Base-by-base conservation (phyloP, 805 yeast species). In the Starmerella powellii region DNA sequence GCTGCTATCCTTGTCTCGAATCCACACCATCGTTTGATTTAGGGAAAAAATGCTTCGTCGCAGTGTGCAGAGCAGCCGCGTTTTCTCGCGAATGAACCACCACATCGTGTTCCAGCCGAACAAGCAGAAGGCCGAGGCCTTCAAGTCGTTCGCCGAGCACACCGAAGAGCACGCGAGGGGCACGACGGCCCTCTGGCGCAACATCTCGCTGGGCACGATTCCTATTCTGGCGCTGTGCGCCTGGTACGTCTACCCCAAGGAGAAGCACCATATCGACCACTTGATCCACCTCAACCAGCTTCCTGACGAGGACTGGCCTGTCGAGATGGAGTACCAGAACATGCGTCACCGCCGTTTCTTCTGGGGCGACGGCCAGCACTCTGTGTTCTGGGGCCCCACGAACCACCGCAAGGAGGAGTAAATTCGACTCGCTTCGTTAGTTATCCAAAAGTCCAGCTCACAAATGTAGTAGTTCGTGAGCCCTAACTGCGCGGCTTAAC, bases 331-430 rank as follows among this genome's bases (percentile, higher is more conserved):
- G 57, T 91, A 76, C 76, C 87, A 80, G 73, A 91, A 91, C 74
- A 64, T 86, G 56, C 84, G 97, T 76, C 62, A 64, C 61, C 79
- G 76, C 64, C 78, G 81, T 47, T 88, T 75, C 75, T 88, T 86
- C 80, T 91, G 97, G 97, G 98, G 98, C 62, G 88, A 91, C 62
- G 97, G 98, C 63, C 95, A 87, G 73, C 78, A 83, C 75, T 85
- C 97, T 50, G 69, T 80, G 62, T 91, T 91, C 81, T 91, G 98
- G 98, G 85, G 85, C 72, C 81, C 76, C 58, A 74, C 82, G 61
- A 88, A 88, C 82, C 84, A 94, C 74, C 83, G 83, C 71, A 49
- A 39, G 42, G 32, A 37, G 34, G 45, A 45, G 19, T 48, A 51
- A 35, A 21, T 15, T 26, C n/a, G n/a, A n/a, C n/a, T 11, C 16